These are phyloP conservation scores for Trypanosoma cruzi DNA, from an alignment of 208 protist species.

Conservation along the genomic window DNA sequence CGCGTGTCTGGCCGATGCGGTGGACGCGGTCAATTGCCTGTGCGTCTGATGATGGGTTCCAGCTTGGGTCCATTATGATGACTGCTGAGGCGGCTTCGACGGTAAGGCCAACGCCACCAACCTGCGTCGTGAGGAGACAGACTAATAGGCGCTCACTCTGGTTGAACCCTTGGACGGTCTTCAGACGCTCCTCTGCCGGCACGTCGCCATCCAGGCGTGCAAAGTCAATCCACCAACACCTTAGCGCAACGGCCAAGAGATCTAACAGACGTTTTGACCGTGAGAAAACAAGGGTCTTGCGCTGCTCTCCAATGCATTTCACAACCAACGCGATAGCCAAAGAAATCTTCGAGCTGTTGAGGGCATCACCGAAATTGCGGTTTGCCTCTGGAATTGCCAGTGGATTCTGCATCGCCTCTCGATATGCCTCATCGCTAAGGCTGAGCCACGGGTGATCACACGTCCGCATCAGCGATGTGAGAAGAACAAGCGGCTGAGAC, in stretches of 20 bases:
- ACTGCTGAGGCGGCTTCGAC: constrained; percentile 95
- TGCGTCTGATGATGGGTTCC: constrained; percentile 96
- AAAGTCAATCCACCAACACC: constrained; percentile 40
- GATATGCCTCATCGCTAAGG: constrained; percentile 52
- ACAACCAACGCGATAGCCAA: constrained; percentile 56
- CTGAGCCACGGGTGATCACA: constrained; percentile 86
- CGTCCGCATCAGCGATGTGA: constrained; percentile 66
- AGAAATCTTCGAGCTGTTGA: constrained; percentile 62
- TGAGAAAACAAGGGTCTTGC: constrained; percentile 79
- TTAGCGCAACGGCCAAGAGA: constrained; percentile 49
- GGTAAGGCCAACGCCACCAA: constrained; percentile 98
- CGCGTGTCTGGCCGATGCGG: constrained; percentile 97
- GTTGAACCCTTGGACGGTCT: constrained; percentile 90
- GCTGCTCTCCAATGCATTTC: constrained; percentile 39
- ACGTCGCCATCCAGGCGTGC: constrained; percentile 73
- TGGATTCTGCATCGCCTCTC: constrained; percentile 39
- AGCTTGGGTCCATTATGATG: constrained; percentile 97
- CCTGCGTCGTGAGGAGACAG: constrained; percentile 96
- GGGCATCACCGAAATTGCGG: constrained; percentile 54
- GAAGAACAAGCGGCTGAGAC: constrained; percentile 55
- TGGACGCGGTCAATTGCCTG: constrained; percentile 98
- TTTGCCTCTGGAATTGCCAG: constrained; percentile 24
- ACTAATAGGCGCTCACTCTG: constrained; percentile 48
- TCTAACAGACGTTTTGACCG: constrained; percentile 72
- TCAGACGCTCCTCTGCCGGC: constrained; percentile 40